Evolutionary conservation across 768 basidiomycete genomes (phyloP).

Genomic region (Tricholomella constricta): DNA sequence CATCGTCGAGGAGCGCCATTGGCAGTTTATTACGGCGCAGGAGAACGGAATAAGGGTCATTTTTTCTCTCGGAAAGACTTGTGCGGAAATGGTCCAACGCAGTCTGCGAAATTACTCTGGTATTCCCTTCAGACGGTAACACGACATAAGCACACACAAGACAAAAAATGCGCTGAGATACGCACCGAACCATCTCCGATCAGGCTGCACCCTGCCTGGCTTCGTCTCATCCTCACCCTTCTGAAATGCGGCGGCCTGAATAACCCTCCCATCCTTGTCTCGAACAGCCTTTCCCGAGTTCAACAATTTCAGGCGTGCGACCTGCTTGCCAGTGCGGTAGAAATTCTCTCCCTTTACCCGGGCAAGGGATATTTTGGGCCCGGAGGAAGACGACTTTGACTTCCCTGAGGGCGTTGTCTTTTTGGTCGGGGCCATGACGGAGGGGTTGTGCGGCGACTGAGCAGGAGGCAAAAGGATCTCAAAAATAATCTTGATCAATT

Average conservation of each 20-base stretch:
- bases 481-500: conserved; percentile 19
- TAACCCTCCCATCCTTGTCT: conserved; percentile 90
- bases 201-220: conserved; percentile 91
- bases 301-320: conserved; percentile 85
- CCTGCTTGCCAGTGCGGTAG: conserved; percentile 94
- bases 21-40: conserved; percentile 94
- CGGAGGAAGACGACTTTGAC: conserved; percentile 44
- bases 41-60: conserved; percentile 96
- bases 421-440: conserved; percentile 42
- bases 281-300: conserved; percentile 89
- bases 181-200: conserved; percentile 96
- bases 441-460: conserved; percentile 5
- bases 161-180: conserved; percentile 15
- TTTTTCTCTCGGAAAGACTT: conserved; percentile 78
- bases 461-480: not conserved
- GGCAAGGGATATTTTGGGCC: conserved; percentile 56
- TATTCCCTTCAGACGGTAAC: conserved; percentile 69
- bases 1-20: conserved; percentile 93
- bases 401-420: conserved; percentile 40
- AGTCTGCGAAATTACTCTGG: conserved; percentile 95
- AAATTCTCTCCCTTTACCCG: conserved; percentile 95
- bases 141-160: conserved; percentile 11
- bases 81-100: conserved; percentile 96
- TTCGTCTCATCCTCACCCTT: conserved; percentile 91
- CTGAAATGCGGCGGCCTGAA: conserved; percentile 93